Evolutionary conservation across 148 eudicot genomes (phyloP).

Genomic region (Agrostemma githago): DNA sequence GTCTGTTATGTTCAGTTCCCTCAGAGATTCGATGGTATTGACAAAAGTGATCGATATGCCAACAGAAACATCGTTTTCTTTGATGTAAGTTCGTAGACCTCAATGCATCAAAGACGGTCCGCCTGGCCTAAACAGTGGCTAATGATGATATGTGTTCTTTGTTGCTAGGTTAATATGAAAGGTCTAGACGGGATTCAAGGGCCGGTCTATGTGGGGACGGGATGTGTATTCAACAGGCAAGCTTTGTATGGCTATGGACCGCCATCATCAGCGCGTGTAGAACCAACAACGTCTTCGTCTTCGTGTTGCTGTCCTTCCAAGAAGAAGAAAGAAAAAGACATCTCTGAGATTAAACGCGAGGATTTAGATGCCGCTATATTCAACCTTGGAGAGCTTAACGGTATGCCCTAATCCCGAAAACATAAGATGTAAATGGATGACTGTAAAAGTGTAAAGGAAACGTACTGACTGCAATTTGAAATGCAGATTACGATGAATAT

Average conservation of each 20-base stretch:
- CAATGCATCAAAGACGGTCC: not conserved
- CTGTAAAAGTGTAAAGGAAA: not conserved
- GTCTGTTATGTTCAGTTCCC: slow-evolving; percentile 96
- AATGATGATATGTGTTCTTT: not conserved
- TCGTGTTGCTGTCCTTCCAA: slow-evolving; percentile 68
- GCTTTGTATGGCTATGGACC: slow-evolving; percentile 97
- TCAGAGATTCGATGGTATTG: slow-evolving; percentile 97
- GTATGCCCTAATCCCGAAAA: slow-evolving; percentile 26
- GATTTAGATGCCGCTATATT: slow-evolving; percentile 89
- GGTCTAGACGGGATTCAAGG: slow-evolving; percentile 99
- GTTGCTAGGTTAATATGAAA: slow-evolving; percentile 84
- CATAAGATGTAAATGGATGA: not conserved
- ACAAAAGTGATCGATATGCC: slow-evolving; percentile 91
- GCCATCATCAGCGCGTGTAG: slow-evolving; percentile 45
- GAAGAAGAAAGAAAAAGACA: slow-evolving; percentile 61
- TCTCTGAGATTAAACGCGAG: slow-evolving; percentile 69
- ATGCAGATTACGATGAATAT: slow-evolving; percentile 83
- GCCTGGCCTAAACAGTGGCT: not conserved
- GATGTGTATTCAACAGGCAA: slow-evolving; percentile 92
- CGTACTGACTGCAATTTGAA: not conserved
- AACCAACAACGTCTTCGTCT: slow-evolving; percentile 58
- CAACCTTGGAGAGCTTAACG: slow-evolving; percentile 84
- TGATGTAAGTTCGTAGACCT: slow-evolving; percentile 63
- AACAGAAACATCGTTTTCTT: slow-evolving; percentile 91
- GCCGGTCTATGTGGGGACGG: slow-evolving; percentile 97